Conservation (phyloP, 1,284 basidiomycete genomes). For the Volvariella volvacea region DNA sequence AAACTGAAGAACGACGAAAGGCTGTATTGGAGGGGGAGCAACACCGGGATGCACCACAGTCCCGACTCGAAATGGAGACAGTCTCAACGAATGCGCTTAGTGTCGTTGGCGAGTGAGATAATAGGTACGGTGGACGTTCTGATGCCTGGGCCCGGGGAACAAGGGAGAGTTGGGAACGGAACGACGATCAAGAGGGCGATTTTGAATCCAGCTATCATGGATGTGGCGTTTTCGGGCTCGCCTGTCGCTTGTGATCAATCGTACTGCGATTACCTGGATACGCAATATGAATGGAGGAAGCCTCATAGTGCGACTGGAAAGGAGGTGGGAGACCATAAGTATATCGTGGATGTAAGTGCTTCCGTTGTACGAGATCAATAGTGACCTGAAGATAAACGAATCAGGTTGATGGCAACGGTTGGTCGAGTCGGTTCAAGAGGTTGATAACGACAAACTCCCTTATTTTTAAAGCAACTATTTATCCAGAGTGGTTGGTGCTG, state of each 20-base stretch:
- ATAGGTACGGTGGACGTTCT: constrained; percentile 8
- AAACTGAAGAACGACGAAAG: constrained; percentile 42
- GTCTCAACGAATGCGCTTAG: constrained; percentile 26
- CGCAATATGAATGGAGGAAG: constrained; percentile 35
- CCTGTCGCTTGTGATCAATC: constrained; percentile 37
- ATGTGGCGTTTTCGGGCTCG: constrained; percentile 45
- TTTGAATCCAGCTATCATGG: constrained; percentile 36
- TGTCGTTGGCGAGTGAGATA: constrained; percentile 17
- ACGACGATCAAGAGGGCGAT: constrained; percentile 4
- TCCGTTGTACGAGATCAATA: neutral
- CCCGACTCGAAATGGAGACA: constrained; percentile 29
- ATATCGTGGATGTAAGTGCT: constrained; percentile 54
- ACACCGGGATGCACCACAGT: constrained; percentile 46
- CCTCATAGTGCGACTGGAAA: constrained; percentile 21
- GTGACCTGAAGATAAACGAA: neutral
- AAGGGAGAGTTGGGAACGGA: neutral
- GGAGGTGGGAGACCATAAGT: constrained; percentile 50
- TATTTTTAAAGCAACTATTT: constrained; percentile 57
- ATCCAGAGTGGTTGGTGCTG: constrained; percentile 59
- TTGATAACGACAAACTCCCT: constrained; percentile 53
- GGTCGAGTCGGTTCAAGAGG: constrained; percentile 60
- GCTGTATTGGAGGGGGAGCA: constrained; percentile 53
- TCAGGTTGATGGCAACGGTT: constrained; percentile 61
- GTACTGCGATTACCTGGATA: constrained; percentile 34
- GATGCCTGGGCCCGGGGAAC: neutral